Percentiles rank a stretch among this genome's conserved stretches.
These are phyloP conservation scores for Trichoderma atrobrunneum DNA, from an alignment of 2,329 filamentous ascomycete species.

Conservation along the genomic window DNA sequence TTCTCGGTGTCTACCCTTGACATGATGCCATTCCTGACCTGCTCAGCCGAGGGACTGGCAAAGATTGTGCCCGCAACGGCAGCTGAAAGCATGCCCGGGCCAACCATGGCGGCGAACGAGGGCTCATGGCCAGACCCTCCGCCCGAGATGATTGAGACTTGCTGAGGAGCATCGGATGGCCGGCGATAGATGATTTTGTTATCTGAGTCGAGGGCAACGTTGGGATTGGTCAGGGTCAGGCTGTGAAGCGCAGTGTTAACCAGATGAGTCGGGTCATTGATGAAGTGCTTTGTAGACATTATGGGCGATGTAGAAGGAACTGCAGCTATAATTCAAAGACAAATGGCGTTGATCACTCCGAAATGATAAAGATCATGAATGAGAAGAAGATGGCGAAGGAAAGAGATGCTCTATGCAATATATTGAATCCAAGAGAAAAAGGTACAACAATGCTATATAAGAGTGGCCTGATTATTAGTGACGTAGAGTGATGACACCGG, in stretches of 20 bases:
- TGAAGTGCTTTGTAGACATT: slow-evolving; percentile 76
- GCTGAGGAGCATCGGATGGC: slow-evolving; percentile 48
- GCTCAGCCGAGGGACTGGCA: slow-evolving; percentile 75
- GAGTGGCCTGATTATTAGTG: slow-evolving; percentile 14
- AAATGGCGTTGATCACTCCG: background rate
- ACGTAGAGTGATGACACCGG: background rate
- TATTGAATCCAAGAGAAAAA: background rate
- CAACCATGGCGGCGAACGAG: slow-evolving; percentile 82
- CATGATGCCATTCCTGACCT: slow-evolving; percentile 74
- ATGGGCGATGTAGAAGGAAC: slow-evolving; percentile 3
- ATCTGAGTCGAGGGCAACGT: slow-evolving; percentile 69
- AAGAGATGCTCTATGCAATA: background rate
- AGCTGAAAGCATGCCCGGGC: slow-evolving; percentile 73
- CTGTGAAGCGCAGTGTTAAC: slow-evolving; percentile 74
- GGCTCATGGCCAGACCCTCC: slow-evolving; percentile 91
- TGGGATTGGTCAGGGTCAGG: slow-evolving; percentile 80
- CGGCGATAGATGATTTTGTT: slow-evolving; percentile 85
- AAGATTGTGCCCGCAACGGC: slow-evolving; percentile 87
- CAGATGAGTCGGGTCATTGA: slow-evolving; percentile 77
- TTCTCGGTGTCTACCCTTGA: slow-evolving; percentile 66
- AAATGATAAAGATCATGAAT: background rate
- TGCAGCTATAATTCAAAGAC: background rate
- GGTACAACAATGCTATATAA: background rate
- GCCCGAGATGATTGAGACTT: slow-evolving; percentile 82
- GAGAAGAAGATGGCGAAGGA: background rate